These are phyloP conservation scores for Sporodiniella umbellata DNA, from an alignment of 371 early-diverging fungal species.

Conservation along the genomic window DNA sequence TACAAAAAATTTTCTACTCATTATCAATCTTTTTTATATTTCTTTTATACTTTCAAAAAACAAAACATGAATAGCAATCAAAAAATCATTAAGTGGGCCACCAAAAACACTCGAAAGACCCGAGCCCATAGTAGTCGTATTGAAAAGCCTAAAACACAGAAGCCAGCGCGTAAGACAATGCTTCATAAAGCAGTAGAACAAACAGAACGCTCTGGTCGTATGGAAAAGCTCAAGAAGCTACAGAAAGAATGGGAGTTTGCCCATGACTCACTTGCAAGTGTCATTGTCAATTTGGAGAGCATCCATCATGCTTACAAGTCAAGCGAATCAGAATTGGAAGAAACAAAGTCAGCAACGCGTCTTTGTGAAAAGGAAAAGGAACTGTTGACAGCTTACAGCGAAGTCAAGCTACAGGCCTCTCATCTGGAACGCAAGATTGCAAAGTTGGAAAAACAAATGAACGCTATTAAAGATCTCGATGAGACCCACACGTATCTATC, in stretches of 20 bases:
- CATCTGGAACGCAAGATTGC: conserved; percentile 37
- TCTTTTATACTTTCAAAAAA: background rate
- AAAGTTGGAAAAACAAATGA: conserved; percentile 27
- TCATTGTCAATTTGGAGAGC: conserved; percentile 39
- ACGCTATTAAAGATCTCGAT: conserved; percentile 3
- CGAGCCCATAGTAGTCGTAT: conserved; percentile 17
- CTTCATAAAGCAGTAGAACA: too few species aligned
- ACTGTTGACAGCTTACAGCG: conserved; percentile 45
- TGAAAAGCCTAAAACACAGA: conserved; percentile 11
- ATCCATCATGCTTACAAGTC: conserved; percentile 36
- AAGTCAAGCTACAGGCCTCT: conserved; percentile 37
- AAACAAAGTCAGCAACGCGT: conserved; percentile 26
- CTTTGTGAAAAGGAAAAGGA: conserved; percentile 44
- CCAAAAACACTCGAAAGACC: conserved; percentile 1
- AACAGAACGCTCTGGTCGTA: background rate
- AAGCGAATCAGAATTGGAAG: conserved; percentile 27
- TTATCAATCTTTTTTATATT: background rate
- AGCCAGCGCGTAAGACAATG: conserved; percentile 3
- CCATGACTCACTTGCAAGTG: conserved; percentile 36
- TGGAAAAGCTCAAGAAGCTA: conserved; percentile 20
- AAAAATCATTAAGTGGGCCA: conserved; percentile 24
- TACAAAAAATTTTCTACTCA: too few species aligned
- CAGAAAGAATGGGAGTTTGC: conserved; percentile 37
- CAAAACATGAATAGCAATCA: conserved; percentile 8
- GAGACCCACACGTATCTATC: background rate